These are phyloP conservation scores for Pichia sp. DNA, from an alignment of 1,139 yeast species.

Conservation along the genomic window DNA sequence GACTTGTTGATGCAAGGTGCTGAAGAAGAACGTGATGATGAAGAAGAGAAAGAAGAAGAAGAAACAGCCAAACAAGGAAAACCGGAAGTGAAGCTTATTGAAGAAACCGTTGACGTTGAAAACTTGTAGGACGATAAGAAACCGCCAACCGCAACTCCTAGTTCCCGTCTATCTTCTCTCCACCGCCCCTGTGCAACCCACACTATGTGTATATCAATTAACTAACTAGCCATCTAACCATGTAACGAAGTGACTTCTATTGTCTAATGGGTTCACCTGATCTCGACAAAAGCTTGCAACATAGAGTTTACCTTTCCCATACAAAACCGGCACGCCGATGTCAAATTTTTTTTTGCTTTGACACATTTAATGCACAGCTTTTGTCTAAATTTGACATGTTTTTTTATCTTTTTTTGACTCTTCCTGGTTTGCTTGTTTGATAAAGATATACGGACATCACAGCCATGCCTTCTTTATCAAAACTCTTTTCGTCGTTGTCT, in stretches of 20 bases:
- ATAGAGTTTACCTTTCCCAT: too few relatives aligned
- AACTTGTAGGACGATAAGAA: neutral
- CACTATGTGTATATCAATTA: too few relatives aligned
- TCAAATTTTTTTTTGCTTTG: neutral
- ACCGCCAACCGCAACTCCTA: too few relatives aligned
- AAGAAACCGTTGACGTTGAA: constrained; percentile 1
- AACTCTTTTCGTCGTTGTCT: constrained; percentile 1
- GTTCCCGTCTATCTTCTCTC: too few relatives aligned
- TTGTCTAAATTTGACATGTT: neutral
- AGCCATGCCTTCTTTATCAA: neutral
- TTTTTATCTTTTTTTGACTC: neutral
- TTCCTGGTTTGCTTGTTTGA: neutral
- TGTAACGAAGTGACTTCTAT: too few relatives aligned
- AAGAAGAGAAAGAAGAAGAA: constrained; percentile 14
- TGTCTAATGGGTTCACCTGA: too few relatives aligned
- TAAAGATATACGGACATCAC: neutral
- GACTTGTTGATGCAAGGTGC: constrained; percentile 34
- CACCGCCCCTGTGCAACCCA: too few relatives aligned
- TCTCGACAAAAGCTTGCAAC: too few relatives aligned
- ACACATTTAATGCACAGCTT: too few relatives aligned
- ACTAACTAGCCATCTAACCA: too few relatives aligned
- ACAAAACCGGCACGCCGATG: neutral
- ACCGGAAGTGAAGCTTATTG: neutral
- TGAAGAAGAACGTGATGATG: constrained; percentile 21
- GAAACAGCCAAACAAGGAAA: constrained; percentile 6